phyloP scores from a whole-genome alignment of 768 basidiomycete species.

The Lactarius pseudohatsudake region DNA sequence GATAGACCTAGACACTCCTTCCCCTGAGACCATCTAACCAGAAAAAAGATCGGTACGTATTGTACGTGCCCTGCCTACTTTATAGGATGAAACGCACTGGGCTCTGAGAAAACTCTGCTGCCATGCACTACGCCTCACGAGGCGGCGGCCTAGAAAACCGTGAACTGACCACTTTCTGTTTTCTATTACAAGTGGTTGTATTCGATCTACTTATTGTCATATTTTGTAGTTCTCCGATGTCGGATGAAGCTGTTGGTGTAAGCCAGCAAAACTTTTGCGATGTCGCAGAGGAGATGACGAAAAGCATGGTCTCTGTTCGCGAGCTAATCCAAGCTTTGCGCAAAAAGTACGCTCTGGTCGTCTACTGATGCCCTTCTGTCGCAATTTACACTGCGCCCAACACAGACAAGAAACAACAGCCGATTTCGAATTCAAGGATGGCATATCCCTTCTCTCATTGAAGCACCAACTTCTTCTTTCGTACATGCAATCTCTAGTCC shows the following conservation, averaged over 20 bases:
- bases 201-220: not conserved
- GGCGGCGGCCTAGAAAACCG: conserved; percentile 68
- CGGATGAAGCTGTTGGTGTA: conserved; percentile 19
- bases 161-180: conserved; percentile 45
- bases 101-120: conserved; percentile 54
- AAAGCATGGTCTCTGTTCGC: conserved; percentile 60
- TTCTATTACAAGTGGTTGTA: not conserved
- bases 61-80: not conserved
- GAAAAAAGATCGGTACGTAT: conserved; percentile 13
- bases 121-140: conserved; percentile 51
- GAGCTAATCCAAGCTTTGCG: conserved; percentile 53
- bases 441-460: conserved; percentile 87
- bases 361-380: not conserved
- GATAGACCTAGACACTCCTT: not conserved
- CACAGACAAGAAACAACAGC: conserved; percentile 36
- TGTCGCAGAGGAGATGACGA: conserved; percentile 55
- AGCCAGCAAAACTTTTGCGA: conserved; percentile 32
- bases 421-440: conserved; percentile 59
- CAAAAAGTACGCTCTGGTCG: conserved; percentile 47
- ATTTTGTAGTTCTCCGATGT: conserved; percentile 3
- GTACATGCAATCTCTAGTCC: conserved; percentile 80
- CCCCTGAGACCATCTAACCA: not conserved
- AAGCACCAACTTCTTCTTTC: conserved; percentile 84
- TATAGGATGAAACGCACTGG: conserved; percentile 59
- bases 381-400: not conserved